Evolutionary conservation across 495 filamentous ascomycete genomes (phyloP), one percentile per base, ranked within the genome.

Genomic region (Lepraria neglecta): DNA sequence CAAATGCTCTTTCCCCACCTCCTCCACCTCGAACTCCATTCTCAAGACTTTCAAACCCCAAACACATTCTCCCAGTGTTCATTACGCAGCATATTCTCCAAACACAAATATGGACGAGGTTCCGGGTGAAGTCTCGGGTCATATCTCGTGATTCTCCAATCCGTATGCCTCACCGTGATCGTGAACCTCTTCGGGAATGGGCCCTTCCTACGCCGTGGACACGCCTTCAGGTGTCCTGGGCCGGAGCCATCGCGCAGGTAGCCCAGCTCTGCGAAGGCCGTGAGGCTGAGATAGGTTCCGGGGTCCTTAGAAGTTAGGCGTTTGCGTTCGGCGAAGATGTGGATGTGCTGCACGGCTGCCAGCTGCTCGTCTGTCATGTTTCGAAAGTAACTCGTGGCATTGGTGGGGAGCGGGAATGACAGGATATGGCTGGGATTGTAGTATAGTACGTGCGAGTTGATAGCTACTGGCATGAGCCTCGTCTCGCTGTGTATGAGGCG

Each of bases 271-370:
- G 27, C 24, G 27, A 52, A 52, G 7, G 27, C 9, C 15, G 27
- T 33, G 10, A 0, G 7, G 6, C 14, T 33, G 28, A n/a, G 3
- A 31, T n/a, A 31, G 6, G 6, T 5, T 6, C 27, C 12, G n/a
- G 27, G 50, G 11, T 15, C 50, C 17, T 33, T 4, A 5, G 50
- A n/a, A 3, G 4, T 33, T 14, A 30, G 28, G 28, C 14, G 27
- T 17, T 5, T n/a, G 50, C 12, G 27, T 7, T 52, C 4, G 21
- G 28, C 28, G 12, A 33, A 30, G 7, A 52, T 31, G 12, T 52
- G 50, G 28, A 52, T 52, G 12, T 52, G 50, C 14, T 52, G 50
- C 50, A 52, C 50, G 50, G 50, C 50, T 52, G 50, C 24, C 6
- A 52, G 50, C 19, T 52, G 50, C 28, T 14, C 28, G 12, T 15